Percentiles rank a stretch among this genome's conserved stretches.
Evolutionary conservation across 1,139 yeast genomes (phyloP).

Genomic region (Debaryomycetaceae sp.): DNA sequence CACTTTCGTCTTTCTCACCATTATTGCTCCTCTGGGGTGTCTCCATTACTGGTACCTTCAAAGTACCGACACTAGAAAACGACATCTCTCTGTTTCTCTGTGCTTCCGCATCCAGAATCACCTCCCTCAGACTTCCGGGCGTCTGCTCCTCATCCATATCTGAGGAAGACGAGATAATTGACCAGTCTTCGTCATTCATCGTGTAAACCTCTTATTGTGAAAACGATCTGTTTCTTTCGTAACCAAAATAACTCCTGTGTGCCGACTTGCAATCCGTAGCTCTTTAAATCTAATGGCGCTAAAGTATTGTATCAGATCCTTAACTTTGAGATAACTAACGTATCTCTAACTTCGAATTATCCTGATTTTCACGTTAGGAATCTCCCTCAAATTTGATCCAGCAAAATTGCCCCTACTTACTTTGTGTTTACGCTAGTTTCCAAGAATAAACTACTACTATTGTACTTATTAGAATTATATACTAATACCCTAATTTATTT

Average conservation of each 20-base stretch:
- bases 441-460: not conserved
- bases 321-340: not conserved
- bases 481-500: not conserved
- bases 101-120: not conserved
- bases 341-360: not conserved
- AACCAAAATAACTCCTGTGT: not conserved
- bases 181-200: constrained; percentile 40
- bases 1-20: not conserved
- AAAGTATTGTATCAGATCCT: not conserved
- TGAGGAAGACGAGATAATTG: constrained; percentile 43
- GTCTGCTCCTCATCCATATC: constrained; percentile 39
- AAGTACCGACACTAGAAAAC: constrained; percentile 15
- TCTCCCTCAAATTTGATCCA: not conserved
- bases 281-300: not conserved
- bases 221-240: not conserved
- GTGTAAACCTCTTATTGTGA: not conserved
- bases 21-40: constrained; percentile 1
- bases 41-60: constrained; percentile 14
- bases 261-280: not conserved
- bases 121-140: constrained; percentile 15
- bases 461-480: not conserved
- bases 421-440: not conserved
- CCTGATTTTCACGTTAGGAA: not conserved
- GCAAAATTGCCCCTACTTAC: not conserved
- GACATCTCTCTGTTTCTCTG: constrained; percentile 3